Percentiles rank a stretch among this genome's conserved stretches.
These are phyloP conservation scores for Gynostemma pentaphyllum DNA, from an alignment of 306 rosid species.

Conservation along the genomic window DNA sequence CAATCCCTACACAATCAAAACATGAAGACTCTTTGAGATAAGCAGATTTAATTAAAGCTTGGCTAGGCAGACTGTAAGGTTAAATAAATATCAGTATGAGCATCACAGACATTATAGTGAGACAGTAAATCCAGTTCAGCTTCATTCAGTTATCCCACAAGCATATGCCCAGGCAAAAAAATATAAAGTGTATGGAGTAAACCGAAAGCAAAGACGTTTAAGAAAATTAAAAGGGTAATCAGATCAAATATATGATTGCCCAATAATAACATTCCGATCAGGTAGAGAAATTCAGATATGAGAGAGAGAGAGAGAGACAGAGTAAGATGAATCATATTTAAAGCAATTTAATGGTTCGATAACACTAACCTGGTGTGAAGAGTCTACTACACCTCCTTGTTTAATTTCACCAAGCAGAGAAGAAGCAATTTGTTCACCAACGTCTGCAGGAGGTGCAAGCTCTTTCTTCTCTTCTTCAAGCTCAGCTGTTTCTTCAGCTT, in stretches of 20 bases:
- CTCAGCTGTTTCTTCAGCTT: constrained; percentile 32
- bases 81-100: neutral
- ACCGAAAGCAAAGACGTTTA: neutral
- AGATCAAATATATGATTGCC: neutral
- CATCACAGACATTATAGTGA: neutral
- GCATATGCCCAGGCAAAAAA: neutral
- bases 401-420: constrained; percentile 61
- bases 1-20: constrained; percentile 46
- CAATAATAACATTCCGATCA: neutral
- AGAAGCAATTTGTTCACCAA: constrained; percentile 49
- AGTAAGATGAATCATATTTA: neutral
- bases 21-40: neutral
- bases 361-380: constrained; percentile 73
- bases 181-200: neutral
- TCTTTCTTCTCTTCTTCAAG: constrained; percentile 47
- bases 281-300: neutral
- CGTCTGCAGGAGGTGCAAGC: constrained; percentile 51
- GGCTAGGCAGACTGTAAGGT: neutral
- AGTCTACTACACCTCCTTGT: constrained; percentile 86
- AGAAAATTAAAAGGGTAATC: neutral
- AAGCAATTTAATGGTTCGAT: neutral
- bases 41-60: neutral
- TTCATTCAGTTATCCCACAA: neutral
- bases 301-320: neutral
- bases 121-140: neutral